phyloP scores from a whole-genome alignment of 2,329 filamentous ascomycete genomes.

The Ilyonectria robusta region DNA sequence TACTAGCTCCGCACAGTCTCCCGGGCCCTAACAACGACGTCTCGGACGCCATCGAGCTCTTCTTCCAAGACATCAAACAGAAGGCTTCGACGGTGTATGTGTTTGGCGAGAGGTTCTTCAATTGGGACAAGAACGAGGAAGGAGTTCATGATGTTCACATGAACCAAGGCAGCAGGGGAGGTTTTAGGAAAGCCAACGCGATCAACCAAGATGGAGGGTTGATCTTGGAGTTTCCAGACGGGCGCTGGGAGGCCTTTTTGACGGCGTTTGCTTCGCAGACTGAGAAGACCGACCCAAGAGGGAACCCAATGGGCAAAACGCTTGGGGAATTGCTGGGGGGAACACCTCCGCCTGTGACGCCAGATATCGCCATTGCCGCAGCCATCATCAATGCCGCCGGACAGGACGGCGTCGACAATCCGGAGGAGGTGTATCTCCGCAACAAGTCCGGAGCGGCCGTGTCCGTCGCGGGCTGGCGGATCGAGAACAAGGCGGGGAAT shows the following conservation, averaged over 20 bases:
- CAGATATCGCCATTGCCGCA: slow-evolving; percentile 12
- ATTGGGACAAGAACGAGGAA: background rate
- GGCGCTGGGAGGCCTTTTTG: slow-evolving; percentile 29
- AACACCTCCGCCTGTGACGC: background rate
- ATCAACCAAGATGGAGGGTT: slow-evolving; percentile 29
- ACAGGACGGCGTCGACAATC: slow-evolving; percentile 5
- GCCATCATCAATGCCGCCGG: slow-evolving; percentile 19
- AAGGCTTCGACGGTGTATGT: slow-evolving; percentile 21
- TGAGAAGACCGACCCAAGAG: slow-evolving; percentile 23
- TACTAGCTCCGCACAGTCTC: slow-evolving; percentile 14
- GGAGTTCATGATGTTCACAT: slow-evolving; percentile 30
- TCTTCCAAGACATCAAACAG: slow-evolving; percentile 18
- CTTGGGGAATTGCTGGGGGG: background rate
- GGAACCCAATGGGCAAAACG: slow-evolving; percentile 20
- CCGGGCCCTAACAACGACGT: slow-evolving; percentile 24
- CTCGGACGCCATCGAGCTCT: slow-evolving; percentile 23
- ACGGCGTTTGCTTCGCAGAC: slow-evolving; percentile 31
- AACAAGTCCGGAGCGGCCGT: slow-evolving; percentile 6
- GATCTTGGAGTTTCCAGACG: slow-evolving; percentile 27
- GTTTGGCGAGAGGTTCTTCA: slow-evolving; percentile 21
- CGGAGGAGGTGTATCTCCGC: slow-evolving; percentile 19
- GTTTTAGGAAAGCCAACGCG: slow-evolving; percentile 17
- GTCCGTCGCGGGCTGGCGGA: slow-evolving; percentile 14
- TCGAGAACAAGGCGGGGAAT: slow-evolving; percentile 14
- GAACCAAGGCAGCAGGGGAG: slow-evolving; percentile 26